Percentiles rank a stretch among this genome's conserved stretches.
phyloP scores from a whole-genome alignment of 108 stramenopile genomes.

The Heterococcus sp. region DNA sequence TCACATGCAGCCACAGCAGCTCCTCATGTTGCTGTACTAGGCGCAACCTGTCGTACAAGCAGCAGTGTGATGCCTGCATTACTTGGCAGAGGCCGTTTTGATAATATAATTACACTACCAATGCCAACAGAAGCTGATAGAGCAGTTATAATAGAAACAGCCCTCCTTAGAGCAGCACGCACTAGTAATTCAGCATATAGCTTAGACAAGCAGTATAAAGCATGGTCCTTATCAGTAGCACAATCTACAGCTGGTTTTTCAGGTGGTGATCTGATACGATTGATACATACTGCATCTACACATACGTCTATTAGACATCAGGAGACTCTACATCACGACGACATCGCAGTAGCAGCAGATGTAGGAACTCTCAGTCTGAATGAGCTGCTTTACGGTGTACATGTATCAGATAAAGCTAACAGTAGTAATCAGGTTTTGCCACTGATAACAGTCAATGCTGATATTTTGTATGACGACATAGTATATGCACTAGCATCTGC shows the following conservation, averaged over 20 bases:
- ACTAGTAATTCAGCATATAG: not conserved
- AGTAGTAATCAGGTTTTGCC: not conserved
- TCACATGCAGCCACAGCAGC: no score
- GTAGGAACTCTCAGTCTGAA: not conserved
- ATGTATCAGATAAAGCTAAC: not conserved
- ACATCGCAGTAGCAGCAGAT: not conserved
- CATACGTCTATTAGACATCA: slow-evolving; percentile 1
- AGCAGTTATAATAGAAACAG: not conserved
- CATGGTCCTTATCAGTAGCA: slow-evolving; percentile 23
- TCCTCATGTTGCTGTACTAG: slow-evolving; percentile 18
- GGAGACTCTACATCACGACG: not conserved
- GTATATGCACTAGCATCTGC: slow-evolving; percentile 3
- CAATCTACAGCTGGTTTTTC: slow-evolving; percentile 26
- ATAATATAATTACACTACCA: slow-evolving; percentile 9
- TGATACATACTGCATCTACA: slow-evolving; percentile 9
- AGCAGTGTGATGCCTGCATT: slow-evolving; percentile 3
- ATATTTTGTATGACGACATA: slow-evolving; percentile 1
- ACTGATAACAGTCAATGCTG: not conserved
- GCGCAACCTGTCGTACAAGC: slow-evolving; percentile 16
- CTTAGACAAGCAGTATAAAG: not conserved
- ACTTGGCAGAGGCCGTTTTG: slow-evolving; percentile 22
- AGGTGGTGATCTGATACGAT: slow-evolving; percentile 24
- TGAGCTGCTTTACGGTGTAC: not conserved
- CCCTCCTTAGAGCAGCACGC: not conserved
- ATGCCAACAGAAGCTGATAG: slow-evolving; percentile 17